Conservation (phyloP, 1,139 yeast species). For the Taphrina deformans region DNA sequence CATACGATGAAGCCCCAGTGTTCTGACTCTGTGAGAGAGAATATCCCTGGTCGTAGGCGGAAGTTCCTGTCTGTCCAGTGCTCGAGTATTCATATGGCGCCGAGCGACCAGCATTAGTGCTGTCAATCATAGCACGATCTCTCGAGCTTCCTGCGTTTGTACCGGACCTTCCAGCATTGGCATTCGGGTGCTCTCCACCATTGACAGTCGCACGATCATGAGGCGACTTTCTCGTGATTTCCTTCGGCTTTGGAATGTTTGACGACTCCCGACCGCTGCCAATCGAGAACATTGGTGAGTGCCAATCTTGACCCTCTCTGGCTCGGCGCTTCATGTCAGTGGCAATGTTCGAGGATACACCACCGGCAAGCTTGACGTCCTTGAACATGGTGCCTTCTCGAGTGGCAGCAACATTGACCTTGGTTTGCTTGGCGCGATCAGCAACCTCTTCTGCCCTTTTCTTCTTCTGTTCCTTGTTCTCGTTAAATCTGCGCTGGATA, state of each 20-base stretch:
- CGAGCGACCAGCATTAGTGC: constrained; percentile 20
- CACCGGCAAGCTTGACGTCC: constrained; percentile 37
- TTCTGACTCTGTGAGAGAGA: not conserved
- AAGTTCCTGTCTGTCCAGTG: not conserved
- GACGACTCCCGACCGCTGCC: constrained; percentile 33
- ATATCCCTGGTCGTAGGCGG: not conserved
- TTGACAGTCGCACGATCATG: constrained; percentile 27
- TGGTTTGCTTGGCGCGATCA: constrained; percentile 32
- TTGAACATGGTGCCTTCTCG: constrained; percentile 37
- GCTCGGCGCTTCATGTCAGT: constrained; percentile 38
- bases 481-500: constrained; percentile 33
- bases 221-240: constrained; percentile 23
- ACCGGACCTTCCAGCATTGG: constrained; percentile 14
- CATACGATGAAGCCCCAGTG: not conserved
- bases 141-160: constrained; percentile 6
- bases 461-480: constrained; percentile 35
- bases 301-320: constrained; percentile 39
- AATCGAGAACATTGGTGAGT: constrained; percentile 38
- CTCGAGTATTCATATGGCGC: constrained; percentile 23
- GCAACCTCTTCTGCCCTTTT: constrained; percentile 18
- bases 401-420: constrained; percentile 38
- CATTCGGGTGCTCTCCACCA: constrained; percentile 26
- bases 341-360: constrained; percentile 34
- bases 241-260: constrained; percentile 24
- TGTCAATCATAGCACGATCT: constrained; percentile 1